phyloP scores from a whole-genome alignment of 2,329 filamentous ascomycete species.

The Nigrospora sphaerica region DNA sequence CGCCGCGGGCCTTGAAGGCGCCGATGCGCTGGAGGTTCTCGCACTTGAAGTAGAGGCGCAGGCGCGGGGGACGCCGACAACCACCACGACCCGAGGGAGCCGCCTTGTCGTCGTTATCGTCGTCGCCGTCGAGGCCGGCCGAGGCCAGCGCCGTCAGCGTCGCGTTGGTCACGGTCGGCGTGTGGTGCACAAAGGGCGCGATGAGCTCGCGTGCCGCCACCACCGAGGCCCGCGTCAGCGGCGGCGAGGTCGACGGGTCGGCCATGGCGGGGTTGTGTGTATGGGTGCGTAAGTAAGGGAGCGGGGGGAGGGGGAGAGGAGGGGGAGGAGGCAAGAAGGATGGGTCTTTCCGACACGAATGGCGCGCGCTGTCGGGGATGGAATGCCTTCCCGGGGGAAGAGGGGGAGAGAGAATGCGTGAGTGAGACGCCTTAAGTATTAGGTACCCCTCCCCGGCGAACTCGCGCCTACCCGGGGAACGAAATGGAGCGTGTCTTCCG shows the following conservation, averaged over 20 bases:
- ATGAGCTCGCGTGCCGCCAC: slow-evolving; percentile 66
- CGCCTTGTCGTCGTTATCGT: slow-evolving; percentile 45
- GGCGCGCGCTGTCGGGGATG: too few species aligned
- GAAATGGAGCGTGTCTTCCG: too few species aligned
- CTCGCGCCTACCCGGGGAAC: too few species aligned
- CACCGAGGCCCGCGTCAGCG: slow-evolving; percentile 68
- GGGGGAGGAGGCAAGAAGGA: too few species aligned
- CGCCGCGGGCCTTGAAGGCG: slow-evolving; percentile 87
- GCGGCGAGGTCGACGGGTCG: slow-evolving; percentile 45
- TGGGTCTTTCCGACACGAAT: too few species aligned
- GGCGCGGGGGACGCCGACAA: slow-evolving; percentile 50
- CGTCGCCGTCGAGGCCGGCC: slow-evolving; percentile 49
- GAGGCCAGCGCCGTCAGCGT: slow-evolving; percentile 72
- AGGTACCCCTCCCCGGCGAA: too few species aligned
- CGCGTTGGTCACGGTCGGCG: slow-evolving; percentile 72
- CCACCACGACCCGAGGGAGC: slow-evolving; percentile 25
- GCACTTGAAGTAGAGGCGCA: slow-evolving; percentile 88
- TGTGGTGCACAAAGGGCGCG: slow-evolving; percentile 69
- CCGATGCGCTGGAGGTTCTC: slow-evolving; percentile 89
- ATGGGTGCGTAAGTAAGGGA: too few species aligned
- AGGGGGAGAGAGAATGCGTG: too few species aligned
- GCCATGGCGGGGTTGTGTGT: slow-evolving; percentile 34
- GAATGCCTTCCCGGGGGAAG: too few species aligned
- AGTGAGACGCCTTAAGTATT: too few species aligned
- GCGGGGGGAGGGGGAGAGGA: too few species aligned